Percentiles rank a stretch among this genome's conserved stretches.
These are phyloP conservation scores for Leccinum barrowsii DNA, from an alignment of 768 basidiomycete species.

Conservation along the genomic window DNA sequence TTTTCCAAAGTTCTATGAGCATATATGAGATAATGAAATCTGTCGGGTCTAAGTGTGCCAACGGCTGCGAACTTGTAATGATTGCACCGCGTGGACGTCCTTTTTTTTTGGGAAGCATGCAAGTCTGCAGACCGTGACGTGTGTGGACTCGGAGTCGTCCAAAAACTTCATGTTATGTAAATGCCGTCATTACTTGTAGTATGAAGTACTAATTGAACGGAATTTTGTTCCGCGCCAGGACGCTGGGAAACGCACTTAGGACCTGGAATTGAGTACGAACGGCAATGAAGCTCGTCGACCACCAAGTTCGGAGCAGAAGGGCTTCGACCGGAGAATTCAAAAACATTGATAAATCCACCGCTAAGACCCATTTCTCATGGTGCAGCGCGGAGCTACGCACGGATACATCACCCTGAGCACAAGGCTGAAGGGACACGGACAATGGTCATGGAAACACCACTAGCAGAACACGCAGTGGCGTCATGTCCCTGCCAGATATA, in stretches of 20 bases:
- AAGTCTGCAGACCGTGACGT: neutral
- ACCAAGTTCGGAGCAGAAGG: neutral
- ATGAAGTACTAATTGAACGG: conserved; percentile 7
- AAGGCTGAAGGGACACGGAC: conserved; percentile 2
- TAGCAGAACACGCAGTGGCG: conserved; percentile 23
- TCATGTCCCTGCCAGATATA: conserved; percentile 14
- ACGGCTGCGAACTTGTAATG: conserved; percentile 13
- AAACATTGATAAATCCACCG: neutral
- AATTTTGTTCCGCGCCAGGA: conserved; percentile 3
- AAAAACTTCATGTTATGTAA: conserved; percentile 5
- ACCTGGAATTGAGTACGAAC: neutral
- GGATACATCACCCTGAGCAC: conserved; percentile 20
- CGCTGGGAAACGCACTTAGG: conserved; percentile 1
- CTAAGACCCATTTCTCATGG: conserved; percentile 18
- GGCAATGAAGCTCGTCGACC: neutral
- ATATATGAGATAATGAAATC: conserved; percentile 14
- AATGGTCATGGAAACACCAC: neutral
- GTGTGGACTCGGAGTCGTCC: neutral
- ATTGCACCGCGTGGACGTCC: neutral
- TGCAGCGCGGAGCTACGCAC: conserved; percentile 17
- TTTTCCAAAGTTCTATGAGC: neutral
- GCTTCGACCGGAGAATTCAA: neutral
- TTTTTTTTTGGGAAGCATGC: conserved; percentile 6
- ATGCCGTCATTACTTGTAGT: conserved; percentile 16
- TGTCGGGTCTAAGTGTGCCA: conserved; percentile 15